These are phyloP conservation scores for Ascochyta koolunga DNA, from an alignment of 2,329 filamentous ascomycete species.

Conservation along the genomic window DNA sequence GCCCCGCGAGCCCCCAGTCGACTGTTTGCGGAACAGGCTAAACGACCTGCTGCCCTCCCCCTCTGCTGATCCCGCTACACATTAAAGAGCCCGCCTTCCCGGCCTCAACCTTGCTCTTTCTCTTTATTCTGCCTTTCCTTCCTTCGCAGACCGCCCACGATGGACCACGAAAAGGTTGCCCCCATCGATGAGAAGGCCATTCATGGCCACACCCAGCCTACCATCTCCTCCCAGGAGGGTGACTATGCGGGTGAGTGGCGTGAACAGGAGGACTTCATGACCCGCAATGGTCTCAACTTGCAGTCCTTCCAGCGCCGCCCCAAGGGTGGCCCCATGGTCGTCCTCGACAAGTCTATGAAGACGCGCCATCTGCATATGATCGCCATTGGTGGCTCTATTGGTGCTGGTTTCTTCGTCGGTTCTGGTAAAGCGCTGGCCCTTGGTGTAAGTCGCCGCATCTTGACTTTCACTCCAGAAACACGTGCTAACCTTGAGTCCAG, in stretches of 20 bases:
- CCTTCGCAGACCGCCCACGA: constrained; percentile 27
- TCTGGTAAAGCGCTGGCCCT: constrained; percentile 61
- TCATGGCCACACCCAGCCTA: constrained; percentile 17
- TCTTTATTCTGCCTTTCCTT: constrained; percentile 13
- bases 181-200: constrained; percentile 38
- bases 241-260: constrained; percentile 32
- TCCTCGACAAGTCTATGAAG: constrained; percentile 56
- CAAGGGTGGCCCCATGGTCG: constrained; percentile 26
- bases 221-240: constrained; percentile 20
- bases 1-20: constrained; percentile 24
- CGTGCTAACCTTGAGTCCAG: constrained; percentile 19
- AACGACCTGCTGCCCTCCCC: constrained; percentile 20
- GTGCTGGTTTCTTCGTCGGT: constrained; percentile 68
- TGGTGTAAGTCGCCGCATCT: constrained; percentile 51
- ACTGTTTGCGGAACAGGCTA: constrained; percentile 26
- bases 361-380: constrained; percentile 78
- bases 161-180: constrained; percentile 33
- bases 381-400: constrained; percentile 72
- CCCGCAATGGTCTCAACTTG: constrained; percentile 45
- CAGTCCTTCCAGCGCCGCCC: constrained; percentile 45
- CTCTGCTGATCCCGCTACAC: constrained; percentile 34
- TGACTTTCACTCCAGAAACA: neutral
- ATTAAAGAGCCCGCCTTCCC: constrained; percentile 31
- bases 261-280: constrained; percentile 41
- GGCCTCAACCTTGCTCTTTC: constrained; percentile 1